Percentiles rank a stretch among this genome's conserved stretches.
Conservation (phyloP, 495 filamentous ascomycete species). For the Podospora tetraspora region DNA sequence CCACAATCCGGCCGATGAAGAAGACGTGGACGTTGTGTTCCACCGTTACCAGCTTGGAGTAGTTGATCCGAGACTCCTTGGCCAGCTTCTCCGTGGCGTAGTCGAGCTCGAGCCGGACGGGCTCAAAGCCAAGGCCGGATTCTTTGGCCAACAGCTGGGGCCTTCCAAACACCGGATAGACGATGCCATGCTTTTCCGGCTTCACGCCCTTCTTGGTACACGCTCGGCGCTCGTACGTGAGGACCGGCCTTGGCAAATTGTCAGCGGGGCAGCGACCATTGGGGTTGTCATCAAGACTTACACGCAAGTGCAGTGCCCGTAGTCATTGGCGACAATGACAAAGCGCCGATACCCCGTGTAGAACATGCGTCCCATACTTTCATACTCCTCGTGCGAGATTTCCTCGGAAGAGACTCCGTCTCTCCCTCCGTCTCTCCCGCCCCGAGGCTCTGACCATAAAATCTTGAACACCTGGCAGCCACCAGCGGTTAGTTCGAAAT, state of each 20-base stretch:
- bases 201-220: conserved; percentile 45
- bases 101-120: conserved; percentile 33
- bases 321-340: conserved; percentile 43
- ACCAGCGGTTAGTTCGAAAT: not conserved
- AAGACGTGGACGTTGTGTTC: conserved; percentile 46
- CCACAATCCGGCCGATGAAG: conserved; percentile 38
- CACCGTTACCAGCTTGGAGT: conserved; percentile 43
- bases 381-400: not conserved
- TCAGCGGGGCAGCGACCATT: conserved; percentile 9
- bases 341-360: conserved; percentile 43
- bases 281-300: conserved; percentile 21
- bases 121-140: conserved; percentile 37
- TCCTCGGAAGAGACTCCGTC: conserved; percentile 14
- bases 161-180: conserved; percentile 27
- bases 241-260: conserved; percentile 34
- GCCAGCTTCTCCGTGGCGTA: conserved; percentile 36
- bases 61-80: conserved; percentile 43
- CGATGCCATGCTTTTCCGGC: conserved; percentile 42
- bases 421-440: conserved; percentile 28
- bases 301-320: conserved; percentile 48
- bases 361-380: conserved; percentile 30
- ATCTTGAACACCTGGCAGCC: conserved; percentile 41
- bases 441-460: conserved; percentile 42
- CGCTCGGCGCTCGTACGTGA: conserved; percentile 41
- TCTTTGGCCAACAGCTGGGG: conserved; percentile 33